Conservation (phyloP, 257 asterid genomes). For the Solanum tarijense region DNA sequence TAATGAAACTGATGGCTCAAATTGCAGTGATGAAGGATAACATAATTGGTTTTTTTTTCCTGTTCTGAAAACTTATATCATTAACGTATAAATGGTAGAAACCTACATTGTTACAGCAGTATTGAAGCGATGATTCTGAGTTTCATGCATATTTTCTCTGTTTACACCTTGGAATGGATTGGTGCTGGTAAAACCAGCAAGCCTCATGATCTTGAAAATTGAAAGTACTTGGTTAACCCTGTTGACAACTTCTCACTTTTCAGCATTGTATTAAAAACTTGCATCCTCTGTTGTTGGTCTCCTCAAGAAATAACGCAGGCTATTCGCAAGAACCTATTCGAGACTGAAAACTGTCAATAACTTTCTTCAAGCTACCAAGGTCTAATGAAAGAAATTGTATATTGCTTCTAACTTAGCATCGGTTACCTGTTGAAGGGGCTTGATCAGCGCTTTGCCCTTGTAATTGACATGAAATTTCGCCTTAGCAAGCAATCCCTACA, state of each 20-base stretch:
- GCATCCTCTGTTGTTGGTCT: conserved; percentile 81
- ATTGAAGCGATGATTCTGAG: not conserved
- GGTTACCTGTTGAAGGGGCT: conserved; percentile 87
- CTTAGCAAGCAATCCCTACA: conserved; percentile 89
- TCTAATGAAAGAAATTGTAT: not conserved
- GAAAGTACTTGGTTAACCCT: not conserved
- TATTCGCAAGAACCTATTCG: conserved; percentile 73
- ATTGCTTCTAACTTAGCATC: not conserved
- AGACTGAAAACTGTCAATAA: not conserved
- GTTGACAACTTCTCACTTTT: not conserved
- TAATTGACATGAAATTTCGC: conserved; percentile 89
- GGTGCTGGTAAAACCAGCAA: not conserved
- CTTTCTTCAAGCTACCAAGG: not conserved
- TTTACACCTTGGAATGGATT: not conserved
- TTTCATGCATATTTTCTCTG: conserved; percentile 1
- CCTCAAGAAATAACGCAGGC: conserved; percentile 77
- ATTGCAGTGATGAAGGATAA: not conserved
- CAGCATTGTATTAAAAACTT: conserved; percentile 45
- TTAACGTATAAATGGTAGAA: not conserved
- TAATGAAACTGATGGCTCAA: not conserved
- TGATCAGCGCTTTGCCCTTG: conserved; percentile 72
- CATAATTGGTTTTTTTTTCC: not conserved
- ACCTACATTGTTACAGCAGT: not conserved
- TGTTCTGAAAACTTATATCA: not conserved
- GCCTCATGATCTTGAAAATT: not conserved